Evolutionary conservation across 441 rosid species (phyloP).

Genomic region (Eutrema salsugineum): DNA sequence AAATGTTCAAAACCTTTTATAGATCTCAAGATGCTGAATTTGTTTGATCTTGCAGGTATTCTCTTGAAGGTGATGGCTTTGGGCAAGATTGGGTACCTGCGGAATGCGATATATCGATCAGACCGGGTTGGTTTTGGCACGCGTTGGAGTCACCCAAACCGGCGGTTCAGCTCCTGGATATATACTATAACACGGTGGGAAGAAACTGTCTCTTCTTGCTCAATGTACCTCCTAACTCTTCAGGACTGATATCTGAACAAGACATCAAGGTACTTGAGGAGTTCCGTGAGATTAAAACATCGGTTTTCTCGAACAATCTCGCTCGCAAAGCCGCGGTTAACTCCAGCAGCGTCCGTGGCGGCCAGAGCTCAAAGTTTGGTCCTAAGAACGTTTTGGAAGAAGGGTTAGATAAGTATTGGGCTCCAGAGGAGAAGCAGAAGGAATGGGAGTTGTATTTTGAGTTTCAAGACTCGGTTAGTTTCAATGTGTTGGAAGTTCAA

Average conservation of each 20-base stretch:
- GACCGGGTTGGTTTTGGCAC: constrained; percentile 99
- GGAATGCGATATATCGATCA: constrained; percentile 90
- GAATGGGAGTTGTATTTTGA: constrained; percentile 52
- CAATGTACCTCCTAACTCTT: constrained; percentile 79
- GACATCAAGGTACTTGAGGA: constrained; percentile 69
- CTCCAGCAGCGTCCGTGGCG: constrained; percentile 61
- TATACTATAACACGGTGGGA: constrained; percentile 75
- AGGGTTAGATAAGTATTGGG: constrained; percentile 76
- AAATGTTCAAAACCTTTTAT: neutral
- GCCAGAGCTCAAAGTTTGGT: constrained; percentile 30
- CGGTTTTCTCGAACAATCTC: constrained; percentile 61
- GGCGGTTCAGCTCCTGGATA: constrained; percentile 58
- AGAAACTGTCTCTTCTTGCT: constrained; percentile 71
- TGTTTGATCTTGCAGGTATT: constrained; percentile 46
- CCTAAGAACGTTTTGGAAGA: constrained; percentile 53
- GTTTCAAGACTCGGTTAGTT: constrained; percentile 47
- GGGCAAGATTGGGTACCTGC: constrained; percentile 92
- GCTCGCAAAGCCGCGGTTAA: constrained; percentile 42
- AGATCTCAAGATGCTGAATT: neutral
- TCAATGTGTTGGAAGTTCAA: constrained; percentile 67
- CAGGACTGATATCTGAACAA: constrained; percentile 70
- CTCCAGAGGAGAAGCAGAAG: constrained; percentile 54
- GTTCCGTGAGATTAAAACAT: constrained; percentile 43
- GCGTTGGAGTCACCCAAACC: constrained; percentile 75
- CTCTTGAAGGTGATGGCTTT: constrained; percentile 51